Evolutionary conservation across 805 yeast species (phyloP).

Genomic region (Torulaspora indica): DNA sequence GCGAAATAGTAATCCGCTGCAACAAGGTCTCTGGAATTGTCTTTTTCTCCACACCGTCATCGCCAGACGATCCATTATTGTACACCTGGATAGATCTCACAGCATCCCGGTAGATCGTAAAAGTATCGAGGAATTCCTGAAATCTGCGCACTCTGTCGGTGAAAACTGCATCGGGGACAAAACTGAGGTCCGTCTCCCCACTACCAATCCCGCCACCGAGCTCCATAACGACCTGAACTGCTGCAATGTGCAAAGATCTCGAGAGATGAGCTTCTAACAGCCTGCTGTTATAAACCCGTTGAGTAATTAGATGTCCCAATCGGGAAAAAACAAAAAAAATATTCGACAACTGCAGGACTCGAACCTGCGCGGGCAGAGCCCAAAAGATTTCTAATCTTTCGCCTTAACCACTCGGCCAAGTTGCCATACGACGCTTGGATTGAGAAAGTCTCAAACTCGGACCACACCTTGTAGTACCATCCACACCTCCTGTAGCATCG

Average conservation of each 20-base stretch:
- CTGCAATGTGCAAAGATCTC: neutral
- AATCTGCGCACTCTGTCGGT: conserved; percentile 84
- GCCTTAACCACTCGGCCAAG: conserved; percentile 67
- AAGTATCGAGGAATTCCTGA: conserved; percentile 75
- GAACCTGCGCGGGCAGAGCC: conserved; percentile 62
- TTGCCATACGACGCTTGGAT: conserved; percentile 30
- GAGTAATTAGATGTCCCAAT: neutral
- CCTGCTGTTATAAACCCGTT: neutral
- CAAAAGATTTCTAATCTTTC: conserved; percentile 58
- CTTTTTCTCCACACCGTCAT: conserved; percentile 14
- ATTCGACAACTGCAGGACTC: conserved; percentile 70
- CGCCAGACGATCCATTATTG: conserved; percentile 35
- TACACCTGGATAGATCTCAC: conserved; percentile 69
- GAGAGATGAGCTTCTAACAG: conserved; percentile 1
- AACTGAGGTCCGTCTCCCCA: conserved; percentile 8
- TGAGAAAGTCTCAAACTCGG: neutral
- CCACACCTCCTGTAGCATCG: no score
- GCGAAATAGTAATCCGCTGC: conserved; percentile 60
- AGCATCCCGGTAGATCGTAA: conserved; percentile 61
- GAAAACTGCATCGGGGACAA: conserved; percentile 46
- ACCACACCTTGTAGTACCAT: no score
- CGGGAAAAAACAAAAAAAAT: conserved; percentile 27
- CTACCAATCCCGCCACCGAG: conserved; percentile 7
- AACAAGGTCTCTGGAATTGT: conserved; percentile 18
- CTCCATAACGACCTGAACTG: conserved; percentile 2